Conservation (phyloP, 2,329 filamentous ascomycete species). For the Pseudogymnoascus verrucosus region DNA sequence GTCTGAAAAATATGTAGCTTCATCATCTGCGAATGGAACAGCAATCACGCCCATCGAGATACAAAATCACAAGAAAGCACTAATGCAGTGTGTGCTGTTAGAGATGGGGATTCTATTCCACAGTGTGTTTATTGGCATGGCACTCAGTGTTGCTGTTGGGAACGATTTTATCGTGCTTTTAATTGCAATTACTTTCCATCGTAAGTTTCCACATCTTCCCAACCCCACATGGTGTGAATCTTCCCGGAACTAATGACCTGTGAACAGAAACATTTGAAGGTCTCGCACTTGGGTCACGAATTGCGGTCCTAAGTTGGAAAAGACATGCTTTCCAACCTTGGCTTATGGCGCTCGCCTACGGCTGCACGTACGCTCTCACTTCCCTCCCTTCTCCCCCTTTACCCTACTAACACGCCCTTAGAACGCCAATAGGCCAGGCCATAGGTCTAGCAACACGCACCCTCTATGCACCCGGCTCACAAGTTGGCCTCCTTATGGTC, state of each 20-base stretch:
- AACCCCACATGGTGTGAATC: constrained; percentile 40
- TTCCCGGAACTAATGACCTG: constrained; percentile 18
- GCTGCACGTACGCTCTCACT: not conserved
- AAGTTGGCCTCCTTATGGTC: constrained; percentile 68
- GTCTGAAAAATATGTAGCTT: constrained; percentile 25
- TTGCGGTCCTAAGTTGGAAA: constrained; percentile 40
- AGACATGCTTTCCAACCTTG: not conserved
- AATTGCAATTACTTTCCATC: constrained; percentile 64
- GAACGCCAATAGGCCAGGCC: constrained; percentile 71
- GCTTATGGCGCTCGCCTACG: constrained; percentile 13
- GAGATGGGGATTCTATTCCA: constrained; percentile 75
- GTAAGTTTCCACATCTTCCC: constrained; percentile 31
- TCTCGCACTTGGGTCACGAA: constrained; percentile 62
- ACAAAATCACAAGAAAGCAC: constrained; percentile 50
- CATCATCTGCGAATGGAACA: constrained; percentile 8
- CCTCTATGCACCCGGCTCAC: constrained; percentile 67
- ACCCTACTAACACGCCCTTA: constrained; percentile 26
- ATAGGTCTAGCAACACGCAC: constrained; percentile 68
- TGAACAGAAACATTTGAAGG: constrained; percentile 38
- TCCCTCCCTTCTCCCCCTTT: not conserved
- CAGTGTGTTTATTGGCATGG: constrained; percentile 69
- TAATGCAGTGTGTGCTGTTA: constrained; percentile 65
- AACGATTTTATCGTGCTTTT: constrained; percentile 57
- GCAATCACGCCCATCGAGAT: constrained; percentile 25
- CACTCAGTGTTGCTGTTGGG: constrained; percentile 56